These are phyloP conservation scores for Dovyalis caffra DNA, from an alignment of 345 rosid species.

Conservation along the genomic window DNA sequence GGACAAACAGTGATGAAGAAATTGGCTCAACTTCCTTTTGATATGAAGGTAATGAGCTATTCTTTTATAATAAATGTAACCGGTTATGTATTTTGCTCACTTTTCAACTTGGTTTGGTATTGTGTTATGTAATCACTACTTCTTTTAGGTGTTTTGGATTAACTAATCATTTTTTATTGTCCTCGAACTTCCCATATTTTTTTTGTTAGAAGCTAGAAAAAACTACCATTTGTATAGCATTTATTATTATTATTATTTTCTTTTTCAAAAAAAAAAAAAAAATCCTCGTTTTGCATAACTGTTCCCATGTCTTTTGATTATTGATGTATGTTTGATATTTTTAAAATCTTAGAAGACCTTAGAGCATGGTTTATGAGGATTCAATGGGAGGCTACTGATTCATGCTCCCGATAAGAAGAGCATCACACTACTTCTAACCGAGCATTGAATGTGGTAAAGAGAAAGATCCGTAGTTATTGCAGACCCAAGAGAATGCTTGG, in stretches of 20 bases:
- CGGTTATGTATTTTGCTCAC: neutral
- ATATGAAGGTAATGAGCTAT: no score
- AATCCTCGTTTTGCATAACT: neutral
- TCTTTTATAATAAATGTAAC: no score
- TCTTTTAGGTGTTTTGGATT: neutral
- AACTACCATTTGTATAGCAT: neutral
- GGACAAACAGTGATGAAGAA: conserved; percentile 45
- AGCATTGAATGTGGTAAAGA: conserved; percentile 76
- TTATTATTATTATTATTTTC: neutral
- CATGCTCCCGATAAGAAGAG: conserved; percentile 84
- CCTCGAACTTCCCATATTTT: neutral
- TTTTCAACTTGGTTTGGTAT: neutral
- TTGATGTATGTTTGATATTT: neutral
- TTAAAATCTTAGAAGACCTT: conserved; percentile 46
- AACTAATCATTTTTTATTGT: neutral
- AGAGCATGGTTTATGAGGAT: conserved; percentile 61
- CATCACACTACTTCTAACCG: conserved; percentile 70
- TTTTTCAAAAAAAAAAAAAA: neutral
- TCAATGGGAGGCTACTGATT: conserved; percentile 70
- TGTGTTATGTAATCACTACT: neutral
- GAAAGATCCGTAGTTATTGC: conserved; percentile 81
- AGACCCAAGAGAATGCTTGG: conserved; percentile 77
- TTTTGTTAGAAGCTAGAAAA: neutral
- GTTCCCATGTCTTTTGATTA: neutral
- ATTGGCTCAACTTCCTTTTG: conserved; percentile 35